Conservation (phyloP, 2,329 filamentous ascomycete species). For the Colletotrichum eremochloae region DNA sequence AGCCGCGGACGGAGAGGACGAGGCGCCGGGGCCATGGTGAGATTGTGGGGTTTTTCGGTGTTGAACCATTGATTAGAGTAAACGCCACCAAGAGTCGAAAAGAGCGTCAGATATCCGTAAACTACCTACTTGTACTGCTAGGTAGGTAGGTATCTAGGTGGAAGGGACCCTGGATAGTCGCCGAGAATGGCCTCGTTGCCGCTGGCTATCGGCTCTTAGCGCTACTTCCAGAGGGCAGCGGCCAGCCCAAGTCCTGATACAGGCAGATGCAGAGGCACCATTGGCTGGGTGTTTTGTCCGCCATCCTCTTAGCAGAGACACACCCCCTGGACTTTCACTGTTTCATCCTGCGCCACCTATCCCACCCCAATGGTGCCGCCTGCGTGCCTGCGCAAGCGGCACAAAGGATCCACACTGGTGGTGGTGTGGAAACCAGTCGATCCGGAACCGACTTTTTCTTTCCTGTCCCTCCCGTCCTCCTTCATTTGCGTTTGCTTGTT, state of each 20-base stretch:
- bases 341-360: slow-evolving; percentile 42
- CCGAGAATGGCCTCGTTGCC: slow-evolving; percentile 24
- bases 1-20: slow-evolving; percentile 17
- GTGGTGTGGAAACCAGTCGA: slow-evolving; percentile 39
- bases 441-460: slow-evolving; percentile 15
- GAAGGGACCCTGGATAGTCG: no score
- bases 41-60: slow-evolving; percentile 24
- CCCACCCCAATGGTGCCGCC: slow-evolving; percentile 36
- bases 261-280: slow-evolving; percentile 27
- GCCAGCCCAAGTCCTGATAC: neutral
- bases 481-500: neutral
- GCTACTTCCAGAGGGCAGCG: slow-evolving; percentile 13
- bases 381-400: slow-evolving; percentile 43
- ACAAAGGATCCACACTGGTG: slow-evolving; percentile 30
- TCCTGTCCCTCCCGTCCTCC: neutral
- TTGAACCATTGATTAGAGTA: slow-evolving; percentile 26
- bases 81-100: slow-evolving; percentile 12
- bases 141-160: no score
- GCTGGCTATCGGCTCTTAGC: neutral
- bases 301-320: slow-evolving; percentile 31
- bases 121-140: neutral
- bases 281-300: slow-evolving; percentile 34
- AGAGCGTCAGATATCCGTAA: neutral
- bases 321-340: slow-evolving; percentile 40
- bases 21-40: neutral